Conservation (phyloP, 352 stramenopile genomes). For the Phytophthora agathidicida region DNA sequence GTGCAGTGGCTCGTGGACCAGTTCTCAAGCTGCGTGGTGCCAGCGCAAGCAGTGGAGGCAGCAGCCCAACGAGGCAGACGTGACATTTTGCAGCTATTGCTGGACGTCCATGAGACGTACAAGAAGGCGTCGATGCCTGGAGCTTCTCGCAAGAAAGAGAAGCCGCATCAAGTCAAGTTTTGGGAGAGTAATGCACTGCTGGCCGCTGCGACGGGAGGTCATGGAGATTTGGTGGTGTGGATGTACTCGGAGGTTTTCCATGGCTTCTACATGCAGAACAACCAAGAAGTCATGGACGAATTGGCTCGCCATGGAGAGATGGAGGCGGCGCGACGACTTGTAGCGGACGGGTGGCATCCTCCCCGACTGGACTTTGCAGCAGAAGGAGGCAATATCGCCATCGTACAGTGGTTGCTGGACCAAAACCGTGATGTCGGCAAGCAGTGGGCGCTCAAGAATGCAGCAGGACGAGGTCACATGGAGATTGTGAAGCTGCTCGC, state of each 20-base stretch:
- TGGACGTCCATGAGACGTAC: conserved; percentile 13
- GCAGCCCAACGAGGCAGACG: conserved; percentile 13
- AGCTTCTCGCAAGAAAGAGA: neutral
- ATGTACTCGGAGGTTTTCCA: conserved; percentile 27
- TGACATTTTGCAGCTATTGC: conserved; percentile 23
- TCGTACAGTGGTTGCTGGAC: conserved; percentile 30
- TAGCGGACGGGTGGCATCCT: conserved; percentile 15
- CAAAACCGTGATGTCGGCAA: conserved; percentile 3
- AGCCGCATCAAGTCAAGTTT: conserved; percentile 31
- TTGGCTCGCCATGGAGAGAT: conserved; percentile 24
- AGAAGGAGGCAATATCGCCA: conserved; percentile 23
- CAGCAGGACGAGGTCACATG: conserved; percentile 26
- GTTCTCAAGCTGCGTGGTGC: conserved; percentile 22
- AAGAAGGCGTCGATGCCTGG: conserved; percentile 22
- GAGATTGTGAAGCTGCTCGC: conserved; percentile 27
- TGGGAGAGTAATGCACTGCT: conserved; percentile 35
- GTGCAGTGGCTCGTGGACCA: conserved; percentile 28
- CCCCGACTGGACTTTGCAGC: conserved; percentile 30
- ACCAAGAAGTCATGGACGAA: conserved; percentile 30
- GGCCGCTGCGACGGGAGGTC: conserved; percentile 22
- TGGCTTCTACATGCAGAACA: conserved; percentile 27
- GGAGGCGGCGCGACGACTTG: conserved; percentile 5
- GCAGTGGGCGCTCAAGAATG: conserved; percentile 29
- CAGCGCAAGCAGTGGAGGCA: conserved; percentile 20
- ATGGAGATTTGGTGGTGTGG: conserved; percentile 31